Percentiles rank a stretch among this genome's conserved stretches.
phyloP scores from a whole-genome alignment of 176 grass and related monocot genomes.

The Otatea glauca region DNA sequence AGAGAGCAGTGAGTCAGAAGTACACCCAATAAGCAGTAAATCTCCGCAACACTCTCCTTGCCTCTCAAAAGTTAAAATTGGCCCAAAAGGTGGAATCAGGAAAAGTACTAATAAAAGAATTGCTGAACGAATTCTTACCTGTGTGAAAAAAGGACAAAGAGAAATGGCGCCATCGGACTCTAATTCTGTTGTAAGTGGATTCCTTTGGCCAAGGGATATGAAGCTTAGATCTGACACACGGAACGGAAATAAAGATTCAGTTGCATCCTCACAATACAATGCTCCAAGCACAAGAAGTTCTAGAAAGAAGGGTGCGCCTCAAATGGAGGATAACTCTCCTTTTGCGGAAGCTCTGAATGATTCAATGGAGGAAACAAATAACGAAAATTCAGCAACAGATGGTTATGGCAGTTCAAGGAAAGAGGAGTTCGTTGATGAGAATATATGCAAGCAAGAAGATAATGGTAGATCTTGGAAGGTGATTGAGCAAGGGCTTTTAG shows the following conservation, averaged over 20 bases:
- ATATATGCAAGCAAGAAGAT: constrained; percentile 62
- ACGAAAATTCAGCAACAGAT: constrained; percentile 53
- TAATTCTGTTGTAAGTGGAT: constrained; percentile 70
- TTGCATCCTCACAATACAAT: constrained; percentile 51
- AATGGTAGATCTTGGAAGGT: constrained; percentile 66
- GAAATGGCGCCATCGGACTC: constrained; percentile 62
- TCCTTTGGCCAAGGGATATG: constrained; percentile 61
- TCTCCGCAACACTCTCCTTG: constrained; percentile 52
- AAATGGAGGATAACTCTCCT: constrained; percentile 54
- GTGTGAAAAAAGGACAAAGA: constrained; percentile 72
- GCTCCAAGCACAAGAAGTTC: constrained; percentile 64
- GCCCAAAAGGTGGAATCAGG: constrained; percentile 60
- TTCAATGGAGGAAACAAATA: constrained; percentile 55
- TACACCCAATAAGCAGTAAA: constrained; percentile 55
- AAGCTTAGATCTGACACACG: constrained; percentile 72
- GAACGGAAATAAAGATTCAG: constrained; percentile 63
- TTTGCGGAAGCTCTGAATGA: constrained; percentile 60
- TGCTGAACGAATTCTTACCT: constrained; percentile 76
- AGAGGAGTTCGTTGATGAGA: constrained; percentile 79
- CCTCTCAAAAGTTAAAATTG: constrained; percentile 56
- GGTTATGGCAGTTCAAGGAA: constrained; percentile 65
- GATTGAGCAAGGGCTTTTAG: constrained; percentile 87
- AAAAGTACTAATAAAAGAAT: constrained; percentile 84
- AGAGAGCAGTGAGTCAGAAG: constrained; percentile 89
- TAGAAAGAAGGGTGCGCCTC: constrained; percentile 48